phyloP scores from a whole-genome alignment of 257 asterid species.

The Primulina huaijiensis region DNA sequence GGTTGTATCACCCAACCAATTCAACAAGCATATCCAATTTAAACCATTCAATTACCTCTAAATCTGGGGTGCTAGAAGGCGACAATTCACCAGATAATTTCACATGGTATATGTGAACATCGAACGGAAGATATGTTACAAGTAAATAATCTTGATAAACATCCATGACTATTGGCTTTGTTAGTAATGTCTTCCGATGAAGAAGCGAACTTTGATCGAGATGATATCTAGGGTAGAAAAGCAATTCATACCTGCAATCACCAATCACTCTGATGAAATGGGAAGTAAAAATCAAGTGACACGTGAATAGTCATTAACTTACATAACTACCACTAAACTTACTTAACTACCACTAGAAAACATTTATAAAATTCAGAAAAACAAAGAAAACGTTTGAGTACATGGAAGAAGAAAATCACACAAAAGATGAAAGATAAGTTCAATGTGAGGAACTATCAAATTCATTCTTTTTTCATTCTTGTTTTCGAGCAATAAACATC shows the following conservation, averaged over 20 bases:
- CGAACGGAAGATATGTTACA: slow-evolving; percentile 91
- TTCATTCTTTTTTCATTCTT: neutral
- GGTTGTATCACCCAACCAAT: slow-evolving; percentile 18
- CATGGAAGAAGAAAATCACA: neutral
- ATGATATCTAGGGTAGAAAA: slow-evolving; percentile 98
- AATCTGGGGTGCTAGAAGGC: slow-evolving; percentile 77
- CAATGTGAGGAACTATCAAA: slow-evolving; percentile 1
- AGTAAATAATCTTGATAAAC: slow-evolving; percentile 93
- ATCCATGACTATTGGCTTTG: slow-evolving; percentile 98
- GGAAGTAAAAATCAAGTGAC: slow-evolving; percentile 14
- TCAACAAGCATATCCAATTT: slow-evolving; percentile 20
- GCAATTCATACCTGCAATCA: slow-evolving; percentile 86
- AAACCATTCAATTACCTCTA: slow-evolving; percentile 66
- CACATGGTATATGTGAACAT: slow-evolving; percentile 91
- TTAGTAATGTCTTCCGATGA: slow-evolving; percentile 73
- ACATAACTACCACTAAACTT: slow-evolving; percentile 5
- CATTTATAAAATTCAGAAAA: slow-evolving; percentile 10
- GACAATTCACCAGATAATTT: slow-evolving; percentile 87
- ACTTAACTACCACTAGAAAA: slow-evolving; percentile 13
- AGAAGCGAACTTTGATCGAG: slow-evolving; percentile 96
- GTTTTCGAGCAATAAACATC: neutral
- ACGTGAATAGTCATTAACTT: slow-evolving; percentile 16
- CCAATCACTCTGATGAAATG: slow-evolving; percentile 24
- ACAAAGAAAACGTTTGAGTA: neutral
- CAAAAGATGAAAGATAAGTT: slow-evolving; percentile 17